Percentiles rank a stretch among this genome's conserved stretches.
phyloP scores from a whole-genome alignment of 257 asterid genomes.

The Solanum neorickii region DNA sequence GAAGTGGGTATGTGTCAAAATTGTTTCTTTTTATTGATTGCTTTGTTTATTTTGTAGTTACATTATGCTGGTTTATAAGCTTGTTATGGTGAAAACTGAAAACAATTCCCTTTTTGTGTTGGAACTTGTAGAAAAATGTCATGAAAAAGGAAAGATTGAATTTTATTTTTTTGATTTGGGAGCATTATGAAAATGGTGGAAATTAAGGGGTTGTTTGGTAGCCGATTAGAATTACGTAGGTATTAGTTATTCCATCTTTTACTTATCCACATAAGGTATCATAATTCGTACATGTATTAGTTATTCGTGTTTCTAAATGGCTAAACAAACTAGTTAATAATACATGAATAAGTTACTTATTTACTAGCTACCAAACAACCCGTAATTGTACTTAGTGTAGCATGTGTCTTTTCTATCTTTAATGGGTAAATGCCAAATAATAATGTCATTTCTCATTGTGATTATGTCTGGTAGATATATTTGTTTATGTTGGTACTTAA shows the following conservation, averaged over 20 bases:
- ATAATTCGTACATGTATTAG: background rate
- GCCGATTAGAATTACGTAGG: background rate
- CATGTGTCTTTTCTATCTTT: background rate
- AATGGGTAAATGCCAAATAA: background rate
- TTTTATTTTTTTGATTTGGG: background rate
- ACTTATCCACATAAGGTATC: no score
- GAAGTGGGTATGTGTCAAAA: slow-evolving; percentile 31
- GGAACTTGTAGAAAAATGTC: background rate
- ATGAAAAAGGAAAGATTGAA: background rate
- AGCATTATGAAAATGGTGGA: background rate
- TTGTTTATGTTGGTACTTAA: background rate
- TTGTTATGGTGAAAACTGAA: background rate
- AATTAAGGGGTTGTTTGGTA: background rate
- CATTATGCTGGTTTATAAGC: background rate
- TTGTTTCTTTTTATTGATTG: background rate
- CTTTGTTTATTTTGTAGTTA: background rate
- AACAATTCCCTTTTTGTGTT: background rate
- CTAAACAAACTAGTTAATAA: background rate
- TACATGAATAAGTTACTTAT: background rate
- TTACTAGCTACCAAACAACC: background rate
- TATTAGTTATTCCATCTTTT: background rate
- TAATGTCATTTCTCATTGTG: background rate
- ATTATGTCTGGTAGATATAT: background rate
- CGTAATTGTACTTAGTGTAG: background rate
- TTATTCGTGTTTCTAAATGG: background rate